Evolutionary conservation across 768 basidiomycete species (phyloP).

Genomic region (Coprinopsis cinerea): DNA sequence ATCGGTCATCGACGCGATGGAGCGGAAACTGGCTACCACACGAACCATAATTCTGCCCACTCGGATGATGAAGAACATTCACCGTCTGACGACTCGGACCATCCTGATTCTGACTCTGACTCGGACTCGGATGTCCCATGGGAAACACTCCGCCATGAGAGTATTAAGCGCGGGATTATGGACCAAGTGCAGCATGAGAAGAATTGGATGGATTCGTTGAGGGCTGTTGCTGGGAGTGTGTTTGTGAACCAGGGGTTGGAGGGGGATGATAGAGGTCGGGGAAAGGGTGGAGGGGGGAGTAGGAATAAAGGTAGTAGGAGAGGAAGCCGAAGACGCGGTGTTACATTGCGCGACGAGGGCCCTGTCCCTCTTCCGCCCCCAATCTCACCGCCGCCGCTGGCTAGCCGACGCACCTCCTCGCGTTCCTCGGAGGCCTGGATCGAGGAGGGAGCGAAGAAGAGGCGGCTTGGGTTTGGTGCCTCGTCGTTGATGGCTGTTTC

Average conservation of each 20-base stretch:
- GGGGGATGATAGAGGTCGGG: neutral
- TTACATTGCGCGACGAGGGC: slow-evolving; percentile 8
- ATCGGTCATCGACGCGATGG: no score
- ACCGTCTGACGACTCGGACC: no score
- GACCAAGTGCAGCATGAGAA: slow-evolving; percentile 10
- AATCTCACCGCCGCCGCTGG: no score
- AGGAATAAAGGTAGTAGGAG: neutral
- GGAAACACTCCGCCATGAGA: slow-evolving; percentile 3
- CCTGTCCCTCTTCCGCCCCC: slow-evolving; percentile 1
- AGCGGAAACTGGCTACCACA: no score
- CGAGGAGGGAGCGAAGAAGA: no score
- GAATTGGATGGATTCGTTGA: slow-evolving; percentile 15
- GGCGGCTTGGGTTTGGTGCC: no score
- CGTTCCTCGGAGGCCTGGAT: no score
- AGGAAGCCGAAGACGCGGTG: slow-evolving; percentile 11
- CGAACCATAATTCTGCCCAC: no score
- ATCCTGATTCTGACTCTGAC: no score
- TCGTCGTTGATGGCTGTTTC: no score
- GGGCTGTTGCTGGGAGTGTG: slow-evolving; percentile 9
- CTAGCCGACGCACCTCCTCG: no score
- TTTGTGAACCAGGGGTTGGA: slow-evolving; percentile 10
- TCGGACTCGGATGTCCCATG: slow-evolving; percentile 2
- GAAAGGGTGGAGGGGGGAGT: neutral
- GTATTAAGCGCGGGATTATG: slow-evolving; percentile 4
- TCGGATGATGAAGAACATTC: no score